Evolutionary conservation across 2,329 filamentous ascomycete genomes (phyloP).

Genomic region (Plenodomus tracheiphilus): DNA sequence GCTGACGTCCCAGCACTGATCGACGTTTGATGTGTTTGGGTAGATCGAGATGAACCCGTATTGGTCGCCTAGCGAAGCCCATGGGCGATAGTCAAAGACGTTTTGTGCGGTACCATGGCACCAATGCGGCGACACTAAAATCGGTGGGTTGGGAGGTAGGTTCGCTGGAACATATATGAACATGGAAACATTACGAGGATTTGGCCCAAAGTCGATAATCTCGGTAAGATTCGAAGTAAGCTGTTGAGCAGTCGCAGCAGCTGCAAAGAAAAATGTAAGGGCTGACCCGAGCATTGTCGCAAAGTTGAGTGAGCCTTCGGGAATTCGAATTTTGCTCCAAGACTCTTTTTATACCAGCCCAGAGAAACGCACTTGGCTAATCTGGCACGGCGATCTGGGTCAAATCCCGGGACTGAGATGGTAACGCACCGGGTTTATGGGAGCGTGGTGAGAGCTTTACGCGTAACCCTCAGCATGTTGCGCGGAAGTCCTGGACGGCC

Average conservation of each 20-base stretch:
- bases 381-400: constrained; percentile 6
- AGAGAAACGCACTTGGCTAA: not conserved
- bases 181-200: constrained; percentile 38
- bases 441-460: not conserved
- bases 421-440: constrained; percentile 2
- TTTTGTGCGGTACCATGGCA: constrained; percentile 37
- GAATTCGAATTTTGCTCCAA: not conserved
- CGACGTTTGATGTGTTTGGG: constrained; percentile 34
- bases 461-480: constrained; percentile 6
- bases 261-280: constrained; percentile 16
- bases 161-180: constrained; percentile 40
- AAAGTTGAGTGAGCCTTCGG: not conserved
- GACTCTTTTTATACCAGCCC: constrained; percentile 2
- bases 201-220: constrained; percentile 35
- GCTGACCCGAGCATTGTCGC: constrained; percentile 5
- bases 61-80: constrained; percentile 33
- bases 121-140: constrained; percentile 40
- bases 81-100: constrained; percentile 33
- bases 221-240: constrained; percentile 34
- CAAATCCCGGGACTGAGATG: constrained; percentile 1
- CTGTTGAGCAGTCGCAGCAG: constrained; percentile 18
- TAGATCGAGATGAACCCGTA: constrained; percentile 44
- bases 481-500: not conserved
- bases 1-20: constrained; percentile 43
- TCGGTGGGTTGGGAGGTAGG: constrained; percentile 31